These are phyloP conservation scores for Boletus sp. DNA, from an alignment of 1,284 basidiomycete species.

Conservation along the genomic window DNA sequence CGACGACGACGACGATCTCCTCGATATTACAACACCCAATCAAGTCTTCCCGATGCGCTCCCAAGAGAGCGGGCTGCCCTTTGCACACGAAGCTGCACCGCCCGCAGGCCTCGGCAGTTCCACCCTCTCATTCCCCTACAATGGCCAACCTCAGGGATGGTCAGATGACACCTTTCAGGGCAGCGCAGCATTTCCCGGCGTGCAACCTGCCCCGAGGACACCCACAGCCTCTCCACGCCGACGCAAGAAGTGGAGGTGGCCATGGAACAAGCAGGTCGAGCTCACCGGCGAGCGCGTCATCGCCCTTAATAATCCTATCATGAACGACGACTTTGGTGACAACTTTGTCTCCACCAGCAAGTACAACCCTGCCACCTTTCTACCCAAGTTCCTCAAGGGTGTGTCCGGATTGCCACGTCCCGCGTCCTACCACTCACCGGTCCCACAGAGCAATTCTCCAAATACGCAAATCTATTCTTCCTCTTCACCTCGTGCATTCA, in stretches of 20 bases:
- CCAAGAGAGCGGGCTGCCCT: slow-evolving; percentile 64
- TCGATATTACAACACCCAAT: background rate
- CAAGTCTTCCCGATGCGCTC: slow-evolving; percentile 56
- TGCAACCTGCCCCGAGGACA: background rate
- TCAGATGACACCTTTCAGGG: slow-evolving; percentile 48
- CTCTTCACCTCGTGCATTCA: slow-evolving; percentile 97
- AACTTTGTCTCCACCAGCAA: slow-evolving; percentile 96
- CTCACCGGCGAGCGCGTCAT: slow-evolving; percentile 66
- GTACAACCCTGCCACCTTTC: slow-evolving; percentile 86
- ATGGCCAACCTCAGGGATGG: slow-evolving; percentile 61
- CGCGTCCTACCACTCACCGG: slow-evolving; percentile 7
- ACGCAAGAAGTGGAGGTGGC: slow-evolving; percentile 59
- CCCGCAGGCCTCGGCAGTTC: slow-evolving; percentile 40
- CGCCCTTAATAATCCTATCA: slow-evolving; percentile 64
- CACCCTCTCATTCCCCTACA: slow-evolving; percentile 18
- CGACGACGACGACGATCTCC: slow-evolving; percentile 60
- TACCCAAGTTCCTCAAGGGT: slow-evolving; percentile 94
- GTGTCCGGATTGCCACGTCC: slow-evolving; percentile 5
- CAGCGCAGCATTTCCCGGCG: slow-evolving; percentile 41
- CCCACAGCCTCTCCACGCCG: slow-evolving; percentile 23
- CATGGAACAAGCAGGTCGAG: slow-evolving; percentile 66
- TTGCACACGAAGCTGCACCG: slow-evolving; percentile 53
- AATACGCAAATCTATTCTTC: slow-evolving; percentile 99
- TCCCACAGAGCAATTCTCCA: slow-evolving; percentile 88
- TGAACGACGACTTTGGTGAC: slow-evolving; percentile 64